phyloP scores from a whole-genome alignment of 345 rosid species.

The Arabidopsis thaliana region TAIR10.1 NC_003070.9:5268001-5268500 shows the following conservation, averaged over 20 bases:
- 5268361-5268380: not conserved
- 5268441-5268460: slow-evolving; percentile 15
- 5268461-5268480: slow-evolving; percentile 36
- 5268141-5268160: slow-evolving; percentile 82
- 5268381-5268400: not conserved
- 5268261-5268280: not conserved
- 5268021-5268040: slow-evolving; percentile 42
- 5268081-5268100: slow-evolving; percentile 82
- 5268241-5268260: slow-evolving; percentile 12
- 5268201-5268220: not conserved
- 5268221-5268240: slow-evolving; percentile 38
- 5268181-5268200: slow-evolving; percentile 36
- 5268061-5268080: slow-evolving; percentile 63
- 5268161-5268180: slow-evolving; percentile 63
- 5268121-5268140: slow-evolving; percentile 72
- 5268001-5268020: slow-evolving; percentile 58
- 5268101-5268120: slow-evolving; percentile 96
- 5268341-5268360: not conserved
- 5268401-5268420: not conserved
- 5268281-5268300: not conserved
- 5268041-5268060: slow-evolving; percentile 42
- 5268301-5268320: not conserved
- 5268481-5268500: slow-evolving; percentile 24
- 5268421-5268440: slow-evolving; percentile 25
- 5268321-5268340: not conserved